Percentiles rank a stretch among this genome's conserved stretches.
Evolutionary conservation across 805 yeast species (phyloP).

Genomic region (Barnettozyma siamensis): DNA sequence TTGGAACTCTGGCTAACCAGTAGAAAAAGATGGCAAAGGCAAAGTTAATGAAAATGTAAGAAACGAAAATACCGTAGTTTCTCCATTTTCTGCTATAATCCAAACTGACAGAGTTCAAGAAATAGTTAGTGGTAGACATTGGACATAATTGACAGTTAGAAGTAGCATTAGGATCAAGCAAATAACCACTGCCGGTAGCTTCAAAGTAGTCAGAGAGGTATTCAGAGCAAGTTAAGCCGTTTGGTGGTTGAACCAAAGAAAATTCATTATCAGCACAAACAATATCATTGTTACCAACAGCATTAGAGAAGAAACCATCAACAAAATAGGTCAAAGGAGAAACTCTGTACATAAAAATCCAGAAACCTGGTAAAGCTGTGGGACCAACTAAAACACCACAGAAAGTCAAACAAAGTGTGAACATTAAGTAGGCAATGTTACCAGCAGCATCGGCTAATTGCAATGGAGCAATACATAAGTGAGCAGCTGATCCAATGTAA

Average conservation of each 20-base stretch:
- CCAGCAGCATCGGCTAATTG: constrained; percentile 60
- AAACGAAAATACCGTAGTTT: constrained; percentile 51
- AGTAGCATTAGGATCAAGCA: constrained; percentile 29
- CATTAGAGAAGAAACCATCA: constrained; percentile 45
- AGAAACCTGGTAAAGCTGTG: constrained; percentile 55
- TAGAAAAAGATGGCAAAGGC: constrained; percentile 39
- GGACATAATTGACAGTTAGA: constrained; percentile 57
- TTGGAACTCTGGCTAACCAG: constrained; percentile 70
- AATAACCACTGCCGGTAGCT: constrained; percentile 23
- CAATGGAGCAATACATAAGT: constrained; percentile 49
- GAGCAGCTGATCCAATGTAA: constrained; percentile 51
- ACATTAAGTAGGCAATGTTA: constrained; percentile 47
- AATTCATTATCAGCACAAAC: constrained; percentile 44
- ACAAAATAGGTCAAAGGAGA: constrained; percentile 66
- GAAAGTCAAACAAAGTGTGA: constrained; percentile 57
- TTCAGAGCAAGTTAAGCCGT: constrained; percentile 50
- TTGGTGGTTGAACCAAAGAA: constrained; percentile 44
- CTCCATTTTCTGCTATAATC: constrained; percentile 51
- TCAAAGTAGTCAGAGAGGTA: constrained; percentile 36
- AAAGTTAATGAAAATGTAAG: constrained; percentile 35
- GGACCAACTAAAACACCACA: constrained; percentile 69
- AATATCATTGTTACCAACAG: constrained; percentile 44
- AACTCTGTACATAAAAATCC: constrained; percentile 71
- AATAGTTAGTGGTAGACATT: constrained; percentile 49
- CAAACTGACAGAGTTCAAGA: constrained; percentile 38